Evolutionary conservation across 2,329 filamentous ascomycete species (phyloP).

Genomic region (Aspergillus alliaceus): DNA sequence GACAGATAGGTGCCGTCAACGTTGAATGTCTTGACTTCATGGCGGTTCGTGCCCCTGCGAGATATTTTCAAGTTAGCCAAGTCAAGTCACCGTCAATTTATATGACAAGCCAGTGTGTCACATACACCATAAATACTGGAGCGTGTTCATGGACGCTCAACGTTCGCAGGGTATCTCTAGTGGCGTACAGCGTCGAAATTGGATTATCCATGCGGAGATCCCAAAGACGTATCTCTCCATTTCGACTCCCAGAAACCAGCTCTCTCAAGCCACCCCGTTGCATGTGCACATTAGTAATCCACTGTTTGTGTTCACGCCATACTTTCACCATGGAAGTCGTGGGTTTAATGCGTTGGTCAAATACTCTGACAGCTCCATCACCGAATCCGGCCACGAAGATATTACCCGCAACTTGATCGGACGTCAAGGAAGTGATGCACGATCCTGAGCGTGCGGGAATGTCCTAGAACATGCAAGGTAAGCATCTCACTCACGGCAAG

Average conservation of each 20-base stretch:
- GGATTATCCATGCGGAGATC: constrained; percentile 85
- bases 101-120: constrained; percentile 24
- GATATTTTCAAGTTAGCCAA: constrained; percentile 12
- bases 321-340: constrained; percentile 92
- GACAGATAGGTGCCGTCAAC: constrained; percentile 78
- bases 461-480: constrained; percentile 52
- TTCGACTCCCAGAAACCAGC: constrained; percentile 83
- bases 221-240: constrained; percentile 94
- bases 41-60: constrained; percentile 77
- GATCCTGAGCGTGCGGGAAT: constrained; percentile 93
- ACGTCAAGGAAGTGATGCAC: constrained; percentile 93
- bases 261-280: constrained; percentile 93
- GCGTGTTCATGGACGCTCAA: constrained; percentile 94
- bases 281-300: constrained; percentile 96
- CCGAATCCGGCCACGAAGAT: constrained; percentile 96
- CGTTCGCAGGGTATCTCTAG: constrained; percentile 75
- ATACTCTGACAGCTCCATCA: constrained; percentile 90
- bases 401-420: constrained; percentile 95
- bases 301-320: constrained; percentile 94
- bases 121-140: constrained; percentile 91
- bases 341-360: constrained; percentile 81
- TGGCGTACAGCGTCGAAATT: constrained; percentile 71
- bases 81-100: not conserved
- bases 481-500: not conserved
- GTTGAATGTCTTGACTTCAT: constrained; percentile 90